A percentile compares a stretch with the other conserved stretches of the same genome.
phyloP scores from a whole-genome alignment of 2,329 filamentous ascomycete species.

The Claviceps fusiformis region DNA sequence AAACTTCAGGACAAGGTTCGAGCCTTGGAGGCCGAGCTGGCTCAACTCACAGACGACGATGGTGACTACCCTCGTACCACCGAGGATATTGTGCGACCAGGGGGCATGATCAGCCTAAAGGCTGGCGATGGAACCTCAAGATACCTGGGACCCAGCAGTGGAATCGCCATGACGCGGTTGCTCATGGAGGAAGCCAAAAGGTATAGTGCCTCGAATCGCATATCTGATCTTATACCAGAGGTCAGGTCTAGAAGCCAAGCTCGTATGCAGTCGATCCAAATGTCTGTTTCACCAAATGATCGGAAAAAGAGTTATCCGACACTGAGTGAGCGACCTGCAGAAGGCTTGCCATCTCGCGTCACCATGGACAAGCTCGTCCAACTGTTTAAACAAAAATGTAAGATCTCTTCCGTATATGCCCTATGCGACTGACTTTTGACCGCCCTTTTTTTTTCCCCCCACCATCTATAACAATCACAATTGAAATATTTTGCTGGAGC shows the following conservation, averaged over 20 bases:
- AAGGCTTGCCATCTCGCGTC: conserved; percentile 56
- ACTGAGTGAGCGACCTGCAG: conserved; percentile 72
- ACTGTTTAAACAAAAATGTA: conserved; percentile 75
- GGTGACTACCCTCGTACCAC: conserved; percentile 53
- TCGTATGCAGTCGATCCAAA: conserved; percentile 45
- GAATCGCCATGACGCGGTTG: conserved; percentile 85
- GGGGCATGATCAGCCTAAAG: conserved; percentile 71
- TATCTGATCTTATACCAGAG: conserved; percentile 81
- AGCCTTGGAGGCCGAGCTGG: conserved; percentile 68
- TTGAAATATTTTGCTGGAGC: background rate
- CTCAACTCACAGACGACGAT: conserved; percentile 65
- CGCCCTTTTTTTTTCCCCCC: no score
- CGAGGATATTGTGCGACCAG: conserved; percentile 77
- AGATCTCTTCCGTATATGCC: conserved; percentile 10
- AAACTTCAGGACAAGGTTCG: conserved; percentile 79
- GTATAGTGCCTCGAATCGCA: conserved; percentile 79
- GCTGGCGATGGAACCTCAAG: conserved; percentile 76
- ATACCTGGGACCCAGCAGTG: conserved; percentile 86
- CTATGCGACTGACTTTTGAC: background rate
- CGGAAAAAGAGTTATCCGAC: conserved; percentile 82
- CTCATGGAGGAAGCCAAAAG: conserved; percentile 95
- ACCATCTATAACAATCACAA: no score
- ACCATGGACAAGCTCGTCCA: conserved; percentile 70
- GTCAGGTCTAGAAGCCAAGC: conserved; percentile 42
- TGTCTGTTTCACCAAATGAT: conserved; percentile 33